Evolutionary conservation across 148 eudicot genomes (phyloP), one percentile per base, ranked within the genome.

Genomic region (Rheum nobile): DNA sequence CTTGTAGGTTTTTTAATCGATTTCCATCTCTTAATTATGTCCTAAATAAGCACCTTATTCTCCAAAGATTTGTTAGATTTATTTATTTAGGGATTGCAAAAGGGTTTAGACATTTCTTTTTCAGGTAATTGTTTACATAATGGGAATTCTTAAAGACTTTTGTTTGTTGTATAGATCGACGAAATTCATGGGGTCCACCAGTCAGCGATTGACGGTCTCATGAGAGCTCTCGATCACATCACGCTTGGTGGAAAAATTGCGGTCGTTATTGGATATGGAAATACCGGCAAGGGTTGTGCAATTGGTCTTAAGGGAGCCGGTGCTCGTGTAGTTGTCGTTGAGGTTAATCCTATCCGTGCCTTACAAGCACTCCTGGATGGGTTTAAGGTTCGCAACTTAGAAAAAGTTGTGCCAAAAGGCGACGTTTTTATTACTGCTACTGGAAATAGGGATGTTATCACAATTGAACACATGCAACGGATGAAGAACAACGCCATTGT

Each of bases 401-500:
- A 86, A 68, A 92, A 89, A 17, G 88, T 82, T 0, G 83, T 92
- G 59, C 82, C 92, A 12, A 82, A 88, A 44, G 96, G 83, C 3
- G 97, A 92, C 74, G 86, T 92, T 83, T 89, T 92, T 48, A 92
- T 89, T 61, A 90, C 96, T 83, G 90, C 96, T 80, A 92, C 96
- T 4, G 95, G 97, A 54, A 93, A 89, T 91, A 93, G 89, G 87
- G 92, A 93, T 85, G 88, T 93, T 78, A 90, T 93, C 81, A 93
- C 89, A 90, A 85, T 91, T 21, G 78, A 81, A 80, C 84, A 91
- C 90, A 89, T 93, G 98, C 84, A 37, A 77, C 89, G 86, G 85
- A 93, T 93, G 98, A 93, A 93, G 88, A 91, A 93, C 95, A 93
- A 93, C 28, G 97, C 94, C 77, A 89, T 93, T 38, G 98, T 93